phyloP scores from a whole-genome alignment of 106 monocot species.

The Dendrobium catenatum region DNA sequence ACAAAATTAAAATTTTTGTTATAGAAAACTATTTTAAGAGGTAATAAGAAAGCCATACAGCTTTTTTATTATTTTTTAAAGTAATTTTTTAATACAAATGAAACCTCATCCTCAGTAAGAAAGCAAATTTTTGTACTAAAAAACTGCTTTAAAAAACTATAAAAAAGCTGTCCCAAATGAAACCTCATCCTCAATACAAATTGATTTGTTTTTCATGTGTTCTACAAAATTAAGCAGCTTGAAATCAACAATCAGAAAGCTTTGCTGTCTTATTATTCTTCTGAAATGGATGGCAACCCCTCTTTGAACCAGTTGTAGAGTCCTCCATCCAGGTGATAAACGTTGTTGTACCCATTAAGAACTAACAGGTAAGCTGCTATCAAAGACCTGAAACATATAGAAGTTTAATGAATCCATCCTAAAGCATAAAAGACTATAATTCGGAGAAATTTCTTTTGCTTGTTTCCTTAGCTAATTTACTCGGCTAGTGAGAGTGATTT shows the following conservation, averaged over 20 bases:
- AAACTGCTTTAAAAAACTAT: too few relatives aligned
- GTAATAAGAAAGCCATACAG: too few relatives aligned
- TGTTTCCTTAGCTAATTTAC: background rate
- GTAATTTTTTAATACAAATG: too few relatives aligned
- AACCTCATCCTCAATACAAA: too few relatives aligned
- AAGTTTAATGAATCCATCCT: background rate
- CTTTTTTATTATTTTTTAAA: too few relatives aligned
- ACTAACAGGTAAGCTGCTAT: conserved; percentile 90
- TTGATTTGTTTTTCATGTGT: background rate
- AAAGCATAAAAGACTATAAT: background rate
- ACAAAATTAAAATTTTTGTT: too few relatives aligned
- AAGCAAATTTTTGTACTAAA: too few relatives aligned
- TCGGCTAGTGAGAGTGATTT: background rate
- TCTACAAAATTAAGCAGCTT: background rate
- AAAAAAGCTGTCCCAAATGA: too few relatives aligned
- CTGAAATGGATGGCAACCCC: conserved; percentile 45
- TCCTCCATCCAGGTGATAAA: conserved; percentile 84
- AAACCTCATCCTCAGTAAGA: too few relatives aligned
- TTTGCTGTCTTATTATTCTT: conserved; percentile 19
- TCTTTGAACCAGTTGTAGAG: conserved; percentile 88
- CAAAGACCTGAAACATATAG: conserved; percentile 43
- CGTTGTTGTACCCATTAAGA: conserved; percentile 85
- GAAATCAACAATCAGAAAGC: background rate
- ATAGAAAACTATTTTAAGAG: too few relatives aligned
- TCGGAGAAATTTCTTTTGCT: background rate